These are phyloP conservation scores for Aspergillus phoenicis DNA, from an alignment of 2,329 filamentous ascomycete genomes.

Conservation along the genomic window DNA sequence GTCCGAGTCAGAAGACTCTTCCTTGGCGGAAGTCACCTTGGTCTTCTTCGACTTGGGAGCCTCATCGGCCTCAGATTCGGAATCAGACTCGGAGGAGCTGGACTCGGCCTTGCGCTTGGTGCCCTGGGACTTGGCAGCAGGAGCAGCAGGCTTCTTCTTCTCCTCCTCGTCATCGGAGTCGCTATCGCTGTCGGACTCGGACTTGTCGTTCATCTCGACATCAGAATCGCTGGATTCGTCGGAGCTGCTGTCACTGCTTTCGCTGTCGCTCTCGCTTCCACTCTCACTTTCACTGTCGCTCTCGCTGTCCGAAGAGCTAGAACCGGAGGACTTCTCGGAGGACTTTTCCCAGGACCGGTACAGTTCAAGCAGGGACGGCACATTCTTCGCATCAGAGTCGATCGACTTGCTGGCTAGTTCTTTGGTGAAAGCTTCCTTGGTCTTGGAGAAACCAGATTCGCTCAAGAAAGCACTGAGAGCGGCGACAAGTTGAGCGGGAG, in stretches of 20 bases:
- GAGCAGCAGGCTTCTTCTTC: slow-evolving; percentile 54
- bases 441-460: slow-evolving; percentile 64
- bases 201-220: slow-evolving; percentile 47
- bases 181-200: slow-evolving; percentile 54
- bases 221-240: slow-evolving; percentile 45
- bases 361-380: slow-evolving; percentile 46
- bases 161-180: slow-evolving; percentile 56
- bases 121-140: slow-evolving; percentile 41
- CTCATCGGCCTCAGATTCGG: slow-evolving; percentile 43
- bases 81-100: slow-evolving; percentile 42
- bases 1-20: slow-evolving; percentile 33
- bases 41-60: slow-evolving; percentile 58
- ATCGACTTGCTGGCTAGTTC: slow-evolving; percentile 51
- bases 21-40: slow-evolving; percentile 41
- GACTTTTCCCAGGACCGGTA: slow-evolving; percentile 34
- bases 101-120: slow-evolving; percentile 62
- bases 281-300: slow-evolving; percentile 28
- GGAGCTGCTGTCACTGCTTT: slow-evolving; percentile 36
- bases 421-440: slow-evolving; percentile 64
- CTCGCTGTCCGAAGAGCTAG: slow-evolving; percentile 20
- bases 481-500: slow-evolving; percentile 65
- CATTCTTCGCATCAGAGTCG: slow-evolving; percentile 30
- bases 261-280: slow-evolving; percentile 24
- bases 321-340: slow-evolving; percentile 20
- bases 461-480: slow-evolving; percentile 68